phyloP scores from a whole-genome alignment of 2,329 filamentous ascomycete genomes.

The Laburnicola sp. region DNA sequence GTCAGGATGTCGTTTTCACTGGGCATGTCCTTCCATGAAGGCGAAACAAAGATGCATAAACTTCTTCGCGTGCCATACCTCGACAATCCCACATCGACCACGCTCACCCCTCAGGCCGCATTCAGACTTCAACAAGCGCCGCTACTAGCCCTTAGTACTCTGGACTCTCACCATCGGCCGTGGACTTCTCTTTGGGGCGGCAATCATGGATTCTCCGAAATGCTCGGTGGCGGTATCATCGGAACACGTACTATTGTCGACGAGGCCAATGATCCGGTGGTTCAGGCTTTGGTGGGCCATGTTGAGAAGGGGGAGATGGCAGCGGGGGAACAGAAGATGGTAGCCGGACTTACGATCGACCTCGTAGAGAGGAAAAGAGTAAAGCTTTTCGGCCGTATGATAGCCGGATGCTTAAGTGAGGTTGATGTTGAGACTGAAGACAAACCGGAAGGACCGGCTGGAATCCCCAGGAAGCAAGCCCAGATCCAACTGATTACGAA shows the following conservation, averaged over 20 bases:
- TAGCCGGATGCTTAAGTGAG: constrained; percentile 61
- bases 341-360: constrained; percentile 66
- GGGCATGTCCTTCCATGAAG: constrained; percentile 62
- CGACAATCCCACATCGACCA: constrained; percentile 69
- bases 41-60: constrained; percentile 67
- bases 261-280: constrained; percentile 68
- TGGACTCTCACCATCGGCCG: constrained; percentile 66
- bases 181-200: constrained; percentile 85
- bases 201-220: constrained; percentile 65
- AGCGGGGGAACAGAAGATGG: constrained; percentile 52
- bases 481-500: constrained; percentile 65
- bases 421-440: constrained; percentile 35
- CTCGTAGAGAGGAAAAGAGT: constrained; percentile 69
- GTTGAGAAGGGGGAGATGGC: constrained; percentile 50
- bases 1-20: constrained; percentile 49
- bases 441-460: constrained; percentile 25
- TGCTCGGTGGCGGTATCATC: constrained; percentile 65
- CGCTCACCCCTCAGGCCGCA: constrained; percentile 64
- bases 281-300: constrained; percentile 61
- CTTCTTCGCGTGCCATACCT: constrained; percentile 61
- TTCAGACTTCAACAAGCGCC: constrained; percentile 65
- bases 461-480: constrained; percentile 25
- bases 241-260: constrained; percentile 67
- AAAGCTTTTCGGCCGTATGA: constrained; percentile 72
- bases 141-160: constrained; percentile 71